These are phyloP conservation scores for Aureobasidium musti DNA, from an alignment of 2,329 filamentous ascomycete species.

Conservation along the genomic window DNA sequence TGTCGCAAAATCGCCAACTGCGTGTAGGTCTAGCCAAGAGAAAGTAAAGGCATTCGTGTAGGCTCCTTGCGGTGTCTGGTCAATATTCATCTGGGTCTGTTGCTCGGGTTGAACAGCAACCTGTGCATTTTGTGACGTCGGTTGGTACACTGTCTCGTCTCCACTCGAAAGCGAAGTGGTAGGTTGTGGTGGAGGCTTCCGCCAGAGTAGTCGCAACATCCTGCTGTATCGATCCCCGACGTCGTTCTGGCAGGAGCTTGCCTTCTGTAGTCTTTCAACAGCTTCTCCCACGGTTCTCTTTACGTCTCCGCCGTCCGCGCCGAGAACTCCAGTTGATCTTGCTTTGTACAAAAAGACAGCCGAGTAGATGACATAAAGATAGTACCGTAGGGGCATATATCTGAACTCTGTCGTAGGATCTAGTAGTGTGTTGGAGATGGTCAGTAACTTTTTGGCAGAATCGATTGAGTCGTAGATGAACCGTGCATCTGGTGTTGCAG, in stretches of 20 bases:
- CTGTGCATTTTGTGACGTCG: not conserved
- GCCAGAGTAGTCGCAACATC: conserved; percentile 62
- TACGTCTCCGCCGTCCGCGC: conserved; percentile 56
- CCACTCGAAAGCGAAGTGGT: conserved; percentile 15
- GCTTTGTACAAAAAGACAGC: conserved; percentile 68
- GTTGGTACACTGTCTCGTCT: conserved; percentile 26
- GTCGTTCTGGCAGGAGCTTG: conserved; percentile 60
- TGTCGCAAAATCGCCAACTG: conserved; percentile 58
- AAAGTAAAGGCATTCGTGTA: conserved; percentile 57
- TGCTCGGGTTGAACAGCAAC: conserved; percentile 37
- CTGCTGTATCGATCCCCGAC: conserved; percentile 63
- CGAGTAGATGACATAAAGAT: conserved; percentile 63
- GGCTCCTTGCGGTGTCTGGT: conserved; percentile 36
- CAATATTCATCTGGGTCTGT: conserved; percentile 39
- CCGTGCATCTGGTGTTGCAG: conserved; percentile 62
- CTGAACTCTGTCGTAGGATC: conserved; percentile 61
- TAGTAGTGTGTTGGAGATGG: conserved; percentile 61
- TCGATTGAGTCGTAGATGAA: conserved; percentile 69
- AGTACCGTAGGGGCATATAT: conserved; percentile 66
- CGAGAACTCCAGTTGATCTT: conserved; percentile 61
- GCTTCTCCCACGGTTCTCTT: conserved; percentile 60
- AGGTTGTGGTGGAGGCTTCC: conserved; percentile 41
- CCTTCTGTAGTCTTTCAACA: conserved; percentile 60
- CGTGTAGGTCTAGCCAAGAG: conserved; percentile 63
- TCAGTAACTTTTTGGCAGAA: conserved; percentile 63